Evolutionary conservation across 2,329 filamentous ascomycete species (phyloP), one percentile per base, ranked within the genome.

Genomic region (Pseudohalonectria lignicola): DNA sequence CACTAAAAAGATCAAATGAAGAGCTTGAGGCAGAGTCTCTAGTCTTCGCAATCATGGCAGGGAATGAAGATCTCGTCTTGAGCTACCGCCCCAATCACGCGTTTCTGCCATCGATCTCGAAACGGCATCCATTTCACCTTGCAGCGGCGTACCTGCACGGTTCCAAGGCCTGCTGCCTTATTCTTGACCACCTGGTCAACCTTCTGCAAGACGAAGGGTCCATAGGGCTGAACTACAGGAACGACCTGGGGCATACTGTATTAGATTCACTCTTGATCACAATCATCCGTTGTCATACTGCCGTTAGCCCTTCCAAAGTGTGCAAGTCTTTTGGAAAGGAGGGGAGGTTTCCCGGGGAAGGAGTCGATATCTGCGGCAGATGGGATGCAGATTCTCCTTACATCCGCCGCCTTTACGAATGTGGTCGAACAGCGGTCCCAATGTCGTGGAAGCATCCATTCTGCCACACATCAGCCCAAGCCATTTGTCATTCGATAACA

Each of bases 401-500:
- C 16, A 20, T 37, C 4, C 41, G 41, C 31, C 34, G 17, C 4
- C 37, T 37, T 13, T 37, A 39, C 23, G 26, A 16, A 13, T 29
- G 11, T 25, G 41, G 41, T 4, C 18, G 31, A 4, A 13, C 25
- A 3, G 23, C 32, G 10, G 32, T 42, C 21, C 41, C 41, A 6
- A 20, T 21, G 11, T 25, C 12, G 3, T 45, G 43, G 43, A 43
- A 42, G 19, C 43, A 45, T 12, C 19, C 39, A 12, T 43, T 45
- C 17, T 42, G 39, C 12, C 43, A 45, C 17, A 41, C 43, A 2
- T 38, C 41, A 10, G 37, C 16, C 2, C 43, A 45, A 17, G 41
- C 39, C n/a, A 26, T 45, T 1, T 39, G 32, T 25, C 43, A 43
- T 26, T 36, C 20, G 13, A 39, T 29, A 23, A 39, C 30, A 20